Conservation (phyloP, 176 grass and related monocot genomes). For the Guadua angustifolia region DNA sequence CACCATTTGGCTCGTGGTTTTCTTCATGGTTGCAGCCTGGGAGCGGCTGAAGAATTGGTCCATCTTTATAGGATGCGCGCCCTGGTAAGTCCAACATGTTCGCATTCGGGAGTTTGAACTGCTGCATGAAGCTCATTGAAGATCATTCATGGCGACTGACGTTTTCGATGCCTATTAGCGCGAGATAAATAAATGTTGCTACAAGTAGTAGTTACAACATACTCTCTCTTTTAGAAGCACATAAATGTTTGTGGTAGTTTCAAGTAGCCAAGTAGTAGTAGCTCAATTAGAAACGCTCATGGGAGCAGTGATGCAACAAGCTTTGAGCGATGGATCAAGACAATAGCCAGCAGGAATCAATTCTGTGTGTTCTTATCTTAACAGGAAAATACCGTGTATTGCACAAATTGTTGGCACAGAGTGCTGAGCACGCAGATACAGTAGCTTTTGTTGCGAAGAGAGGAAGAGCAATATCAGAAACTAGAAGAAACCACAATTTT, state of each 20-base stretch:
- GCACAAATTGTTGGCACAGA: no score
- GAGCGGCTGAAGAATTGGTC: not conserved
- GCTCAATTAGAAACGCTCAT: not conserved
- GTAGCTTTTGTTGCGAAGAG: no score
- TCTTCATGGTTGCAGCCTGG: slow-evolving; percentile 34
- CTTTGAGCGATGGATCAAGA: no score
- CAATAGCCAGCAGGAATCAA: no score
- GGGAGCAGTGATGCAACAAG: no score
- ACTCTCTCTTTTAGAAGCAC: no score
- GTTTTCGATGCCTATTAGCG: slow-evolving; percentile 10
- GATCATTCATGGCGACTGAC: not conserved
- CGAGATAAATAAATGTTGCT: not conserved
- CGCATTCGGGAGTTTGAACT: not conserved
- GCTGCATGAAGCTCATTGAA: slow-evolving; percentile 13
- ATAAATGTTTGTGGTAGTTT: not conserved
- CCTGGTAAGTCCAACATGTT: not conserved
- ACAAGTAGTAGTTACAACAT: no score
- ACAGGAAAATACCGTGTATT: no score
- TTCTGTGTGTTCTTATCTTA: no score
- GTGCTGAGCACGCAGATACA: no score
- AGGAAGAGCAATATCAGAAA: no score
- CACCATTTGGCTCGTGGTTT: not conserved
- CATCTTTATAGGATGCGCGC: slow-evolving; percentile 21
- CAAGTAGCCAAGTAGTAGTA: not conserved
- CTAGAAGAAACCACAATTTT: no score